phyloP scores from a whole-genome alignment of 768 basidiomycete species.

The Daedaleopsis sinensis region DNA sequence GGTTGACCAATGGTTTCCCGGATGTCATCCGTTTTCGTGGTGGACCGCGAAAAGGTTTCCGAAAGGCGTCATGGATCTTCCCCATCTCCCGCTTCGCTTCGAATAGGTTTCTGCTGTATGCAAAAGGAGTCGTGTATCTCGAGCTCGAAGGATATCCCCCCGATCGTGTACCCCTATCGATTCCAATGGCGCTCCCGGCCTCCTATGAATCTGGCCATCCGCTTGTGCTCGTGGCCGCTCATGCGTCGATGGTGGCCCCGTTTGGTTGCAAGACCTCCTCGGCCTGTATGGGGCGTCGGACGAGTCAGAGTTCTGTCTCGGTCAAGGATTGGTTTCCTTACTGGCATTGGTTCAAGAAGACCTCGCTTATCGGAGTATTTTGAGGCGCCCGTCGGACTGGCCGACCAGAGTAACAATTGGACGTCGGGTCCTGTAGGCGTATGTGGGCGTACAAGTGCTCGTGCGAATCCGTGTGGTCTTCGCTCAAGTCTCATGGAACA shows the following conservation, averaged over 20 bases:
- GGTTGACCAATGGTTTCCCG: conserved; percentile 19
- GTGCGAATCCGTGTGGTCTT: conserved; percentile 3
- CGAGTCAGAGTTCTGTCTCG: neutral
- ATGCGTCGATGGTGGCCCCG: neutral
- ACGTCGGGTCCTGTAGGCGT: conserved; percentile 12
- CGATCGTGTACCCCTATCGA: conserved; percentile 6
- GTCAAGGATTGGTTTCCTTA: neutral
- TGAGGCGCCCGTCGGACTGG: conserved; percentile 10
- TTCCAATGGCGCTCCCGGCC: conserved; percentile 17
- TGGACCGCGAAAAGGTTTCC: conserved; percentile 25
- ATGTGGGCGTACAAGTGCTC: conserved; percentile 11
- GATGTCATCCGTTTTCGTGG: conserved; percentile 20
- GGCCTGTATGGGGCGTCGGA: neutral
- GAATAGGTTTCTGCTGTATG: conserved; percentile 26
- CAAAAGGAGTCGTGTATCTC: conserved; percentile 27
- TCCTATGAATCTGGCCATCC: conserved; percentile 9
- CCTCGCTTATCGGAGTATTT: conserved; percentile 11
- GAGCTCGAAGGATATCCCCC: conserved; percentile 24
- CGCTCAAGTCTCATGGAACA: neutral
- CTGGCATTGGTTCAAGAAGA: neutral
- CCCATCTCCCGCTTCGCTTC: conserved; percentile 20
- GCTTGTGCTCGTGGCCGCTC: conserved; percentile 12
- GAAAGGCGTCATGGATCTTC: conserved; percentile 28
- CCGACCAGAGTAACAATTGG: conserved; percentile 5
- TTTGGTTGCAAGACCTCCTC: neutral